Evolutionary conservation across 257 asterid genomes (phyloP), one percentile per base, ranked within the genome.

Genomic region (Salvia splendens): DNA sequence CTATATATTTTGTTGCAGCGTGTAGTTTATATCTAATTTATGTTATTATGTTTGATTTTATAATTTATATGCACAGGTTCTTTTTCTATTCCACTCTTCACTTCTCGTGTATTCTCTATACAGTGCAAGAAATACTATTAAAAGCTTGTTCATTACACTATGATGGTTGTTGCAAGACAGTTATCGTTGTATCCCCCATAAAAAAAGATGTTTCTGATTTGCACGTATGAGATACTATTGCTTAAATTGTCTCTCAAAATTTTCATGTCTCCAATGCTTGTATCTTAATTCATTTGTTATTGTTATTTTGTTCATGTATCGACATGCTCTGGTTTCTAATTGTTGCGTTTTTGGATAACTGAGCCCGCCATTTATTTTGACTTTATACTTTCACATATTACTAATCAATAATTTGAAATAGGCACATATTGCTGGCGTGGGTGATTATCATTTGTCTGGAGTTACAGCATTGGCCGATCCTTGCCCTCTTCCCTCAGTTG

Each of bases 371-470:
- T 43, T 40, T 42, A 4, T 42, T 42, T 49, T 53, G n/a, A 3
- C 45, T 15, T 49, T 57, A 15, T 66, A 43, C 59, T 17, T 38
- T 51, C 8, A 65, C 32, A 15, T 17, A 10, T 68, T 61, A 45
- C 77, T 72, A 52, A 69, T 46, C 3, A 20, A 11, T 49, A 11
- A 14, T 60, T 52, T 68, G 42, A 30, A 17, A 58, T 83, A 94
- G 99, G 99, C 85, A 59, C 97, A 94, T 82, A 83, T 94, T 79
- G 96, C 99, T 75, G 99, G 99, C n/a, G 97, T 88, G 73, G 97
- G 99, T 55, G 99, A 94, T 77, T 88, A 67, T 82, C 70, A 71
- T 71, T 73, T 88, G 79, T 84, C 87, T 54, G 92, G 93, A 64
- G 28, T 87, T 65, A 75, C 95, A 2, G 83, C 83, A 7, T 73